These are phyloP conservation scores for Cryptosporidium sp. DNA, from an alignment of 169 alveolate species.

Conservation along the genomic window DNA sequence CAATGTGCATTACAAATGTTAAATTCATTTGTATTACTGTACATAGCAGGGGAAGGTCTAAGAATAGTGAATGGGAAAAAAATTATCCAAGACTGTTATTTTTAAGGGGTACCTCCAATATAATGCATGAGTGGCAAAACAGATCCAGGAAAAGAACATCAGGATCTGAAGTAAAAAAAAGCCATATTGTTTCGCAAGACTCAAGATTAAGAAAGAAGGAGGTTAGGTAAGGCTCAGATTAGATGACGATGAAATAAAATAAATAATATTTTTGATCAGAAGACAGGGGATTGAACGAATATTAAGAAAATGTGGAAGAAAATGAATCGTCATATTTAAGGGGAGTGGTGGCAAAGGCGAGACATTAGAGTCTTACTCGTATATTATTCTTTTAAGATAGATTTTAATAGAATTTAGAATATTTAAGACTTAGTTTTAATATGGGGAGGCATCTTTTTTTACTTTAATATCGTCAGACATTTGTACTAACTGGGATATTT, in stretches of 20 bases:
- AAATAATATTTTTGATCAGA: too few relatives aligned
- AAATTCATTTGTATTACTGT: background rate
- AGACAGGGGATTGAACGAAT: background rate
- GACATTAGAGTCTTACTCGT: background rate
- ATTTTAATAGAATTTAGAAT: conserved; percentile 5
- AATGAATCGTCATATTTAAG: background rate
- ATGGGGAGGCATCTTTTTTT: background rate
- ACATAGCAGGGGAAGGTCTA: too few relatives aligned
- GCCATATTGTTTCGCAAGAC: too few relatives aligned
- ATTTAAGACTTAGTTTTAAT: conserved; percentile 5
- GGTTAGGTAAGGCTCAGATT: background rate
- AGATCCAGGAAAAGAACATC: background rate
- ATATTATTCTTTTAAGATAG: background rate
- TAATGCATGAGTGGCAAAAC: background rate
- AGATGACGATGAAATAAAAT: background rate
- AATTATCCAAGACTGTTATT: background rate
- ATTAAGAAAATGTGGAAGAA: background rate
- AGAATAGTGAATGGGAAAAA: background rate
- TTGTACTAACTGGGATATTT: background rate
- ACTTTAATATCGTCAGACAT: background rate
- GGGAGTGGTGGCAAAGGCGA: background rate
- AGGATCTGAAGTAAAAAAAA: background rate
- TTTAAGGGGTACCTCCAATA: background rate
- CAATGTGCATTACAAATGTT: background rate
- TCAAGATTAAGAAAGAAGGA: too few relatives aligned